Evolutionary conservation across 768 basidiomycete species (phyloP).

Genomic region (Cubamyces sp.): DNA sequence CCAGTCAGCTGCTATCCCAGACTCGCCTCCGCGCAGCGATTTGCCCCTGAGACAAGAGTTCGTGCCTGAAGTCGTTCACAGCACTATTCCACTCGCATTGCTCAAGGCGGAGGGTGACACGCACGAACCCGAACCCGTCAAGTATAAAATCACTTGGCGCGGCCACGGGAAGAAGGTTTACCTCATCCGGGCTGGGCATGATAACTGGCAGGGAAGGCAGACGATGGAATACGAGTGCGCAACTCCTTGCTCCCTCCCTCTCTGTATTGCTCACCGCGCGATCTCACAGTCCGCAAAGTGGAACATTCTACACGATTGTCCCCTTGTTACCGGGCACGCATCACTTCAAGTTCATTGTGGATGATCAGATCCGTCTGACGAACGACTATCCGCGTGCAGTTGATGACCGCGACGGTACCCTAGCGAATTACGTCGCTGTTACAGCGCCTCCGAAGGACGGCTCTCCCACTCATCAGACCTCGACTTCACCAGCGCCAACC

Average conservation of each 20-base stretch:
- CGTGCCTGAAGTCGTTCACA: slow-evolving; percentile 60
- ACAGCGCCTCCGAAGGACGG: slow-evolving; percentile 38
- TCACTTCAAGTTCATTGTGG: slow-evolving; percentile 93
- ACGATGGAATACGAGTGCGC: slow-evolving; percentile 67
- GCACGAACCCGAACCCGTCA: slow-evolving; percentile 35
- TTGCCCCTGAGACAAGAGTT: slow-evolving; percentile 41
- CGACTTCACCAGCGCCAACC: slow-evolving; percentile 29
- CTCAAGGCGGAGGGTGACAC: slow-evolving; percentile 40
- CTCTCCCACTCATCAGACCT: slow-evolving; percentile 39
- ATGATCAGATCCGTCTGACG: slow-evolving; percentile 82
- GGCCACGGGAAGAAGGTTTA: slow-evolving; percentile 65
- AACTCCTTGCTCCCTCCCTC: neutral
- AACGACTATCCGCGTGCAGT: slow-evolving; percentile 86
- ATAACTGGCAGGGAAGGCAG: slow-evolving; percentile 74
- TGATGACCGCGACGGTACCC: slow-evolving; percentile 83
- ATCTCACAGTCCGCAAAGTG: slow-evolving; percentile 36
- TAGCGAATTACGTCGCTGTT: slow-evolving; percentile 93
- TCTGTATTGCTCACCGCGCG: neutral
- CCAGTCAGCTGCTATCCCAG: slow-evolving; percentile 27
- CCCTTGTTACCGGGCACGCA: slow-evolving; percentile 86
- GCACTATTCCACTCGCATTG: slow-evolving; percentile 63
- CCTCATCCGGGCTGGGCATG: slow-evolving; percentile 75
- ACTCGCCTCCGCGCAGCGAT: slow-evolving; percentile 34
- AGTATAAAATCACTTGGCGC: slow-evolving; percentile 64
- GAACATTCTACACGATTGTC: slow-evolving; percentile 45